Conservation (phyloP, 2,329 filamentous ascomycete species). For the Pseudocercospora ulei region DNA sequence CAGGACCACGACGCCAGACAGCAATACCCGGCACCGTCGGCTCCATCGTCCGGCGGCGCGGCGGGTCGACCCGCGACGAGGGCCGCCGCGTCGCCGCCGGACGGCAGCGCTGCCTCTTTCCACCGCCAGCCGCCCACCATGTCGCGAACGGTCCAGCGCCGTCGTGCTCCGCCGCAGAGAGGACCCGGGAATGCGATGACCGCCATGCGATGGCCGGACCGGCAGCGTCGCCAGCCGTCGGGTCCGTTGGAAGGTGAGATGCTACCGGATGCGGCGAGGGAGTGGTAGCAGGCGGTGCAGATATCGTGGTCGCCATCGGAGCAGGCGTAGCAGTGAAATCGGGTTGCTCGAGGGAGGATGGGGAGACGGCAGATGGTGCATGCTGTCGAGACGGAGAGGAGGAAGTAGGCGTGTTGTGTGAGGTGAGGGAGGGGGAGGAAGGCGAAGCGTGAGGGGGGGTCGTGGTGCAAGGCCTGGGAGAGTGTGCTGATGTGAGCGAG, state of each 20-base stretch:
- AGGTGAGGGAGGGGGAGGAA: conserved; percentile 31
- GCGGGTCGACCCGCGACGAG: conserved; percentile 38
- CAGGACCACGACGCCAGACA: conserved; percentile 58
- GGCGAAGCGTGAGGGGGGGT: conserved; percentile 18
- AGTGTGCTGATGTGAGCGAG: conserved; percentile 49
- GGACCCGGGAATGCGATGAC: conserved; percentile 62
- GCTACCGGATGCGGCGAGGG: conserved; percentile 52
- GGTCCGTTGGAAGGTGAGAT: conserved; percentile 67
- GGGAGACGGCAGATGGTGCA: conserved; percentile 69
- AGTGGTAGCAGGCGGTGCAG: conserved; percentile 66
- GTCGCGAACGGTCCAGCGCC: conserved; percentile 58
- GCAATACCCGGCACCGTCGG: conserved; percentile 48
- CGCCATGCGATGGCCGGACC: conserved; percentile 72
- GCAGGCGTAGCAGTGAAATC: conserved; percentile 74
- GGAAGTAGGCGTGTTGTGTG: conserved; percentile 37
- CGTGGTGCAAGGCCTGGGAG: conserved; percentile 19
- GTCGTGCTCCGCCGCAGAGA: conserved; percentile 51
- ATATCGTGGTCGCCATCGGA: conserved; percentile 78
- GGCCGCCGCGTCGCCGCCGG: not conserved
- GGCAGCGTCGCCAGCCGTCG: conserved; percentile 73
- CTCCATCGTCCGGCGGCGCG: conserved; percentile 61
- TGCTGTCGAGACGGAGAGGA: conserved; percentile 52
- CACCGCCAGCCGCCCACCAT: conserved; percentile 68
- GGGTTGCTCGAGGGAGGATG: conserved; percentile 58
- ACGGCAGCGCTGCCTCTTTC: conserved; percentile 39